phyloP scores from a whole-genome alignment of 2,329 filamentous ascomycete genomes.

The Alternaria brassicae region DNA sequence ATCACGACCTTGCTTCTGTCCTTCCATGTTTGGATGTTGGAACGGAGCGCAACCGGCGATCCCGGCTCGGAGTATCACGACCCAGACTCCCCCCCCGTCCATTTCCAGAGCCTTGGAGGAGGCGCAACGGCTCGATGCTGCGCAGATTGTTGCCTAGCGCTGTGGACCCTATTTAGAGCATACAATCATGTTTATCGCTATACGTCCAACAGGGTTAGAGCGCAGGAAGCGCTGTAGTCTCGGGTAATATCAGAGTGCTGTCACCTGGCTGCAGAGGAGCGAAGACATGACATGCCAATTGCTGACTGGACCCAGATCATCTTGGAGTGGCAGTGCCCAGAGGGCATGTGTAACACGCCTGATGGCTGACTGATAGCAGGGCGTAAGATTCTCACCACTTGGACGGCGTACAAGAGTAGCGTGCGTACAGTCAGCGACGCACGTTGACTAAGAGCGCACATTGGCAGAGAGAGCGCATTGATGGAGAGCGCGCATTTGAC shows the following conservation, averaged over 20 bases:
- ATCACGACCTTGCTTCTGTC: not conserved
- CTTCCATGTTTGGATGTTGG: not conserved
- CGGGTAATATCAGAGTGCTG: not conserved
- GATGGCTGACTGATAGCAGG: not conserved
- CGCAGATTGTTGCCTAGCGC: not conserved
- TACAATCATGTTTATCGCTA: not conserved
- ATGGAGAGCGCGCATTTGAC: not conserved
- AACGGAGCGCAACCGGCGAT: not conserved
- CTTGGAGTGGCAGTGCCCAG: not conserved
- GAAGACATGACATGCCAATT: not conserved
- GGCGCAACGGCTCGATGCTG: not conserved
- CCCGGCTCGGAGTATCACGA: not conserved
- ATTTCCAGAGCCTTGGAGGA: not conserved
- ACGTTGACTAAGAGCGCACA: not conserved
- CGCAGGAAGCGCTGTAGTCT: not conserved
- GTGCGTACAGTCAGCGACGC: too few relatives aligned
- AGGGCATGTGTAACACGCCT: not conserved
- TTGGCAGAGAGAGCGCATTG: not conserved
- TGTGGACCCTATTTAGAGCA: not conserved
- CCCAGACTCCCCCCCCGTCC: not conserved
- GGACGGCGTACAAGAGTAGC: not conserved
- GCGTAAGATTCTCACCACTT: not conserved
- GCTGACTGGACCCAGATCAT: not conserved
- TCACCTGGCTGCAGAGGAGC: not conserved
- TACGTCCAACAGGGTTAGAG: not conserved